Conservation (phyloP, 164 flowering plant species). For the Tinospora cordifolia region DNA sequence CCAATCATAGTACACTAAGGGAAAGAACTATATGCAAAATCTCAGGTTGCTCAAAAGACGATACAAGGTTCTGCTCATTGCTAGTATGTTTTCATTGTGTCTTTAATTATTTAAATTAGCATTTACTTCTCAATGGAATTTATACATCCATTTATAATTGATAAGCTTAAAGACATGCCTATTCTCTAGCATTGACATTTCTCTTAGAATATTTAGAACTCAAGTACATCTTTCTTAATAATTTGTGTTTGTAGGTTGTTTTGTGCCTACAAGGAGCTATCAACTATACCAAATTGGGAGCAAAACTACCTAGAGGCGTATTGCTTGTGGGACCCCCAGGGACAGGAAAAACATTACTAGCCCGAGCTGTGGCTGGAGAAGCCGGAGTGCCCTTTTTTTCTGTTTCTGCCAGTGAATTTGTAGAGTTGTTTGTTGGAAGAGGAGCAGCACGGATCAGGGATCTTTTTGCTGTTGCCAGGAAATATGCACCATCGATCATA, state of each 20-base stretch:
- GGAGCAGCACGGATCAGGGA: conserved; percentile 98
- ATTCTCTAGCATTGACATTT: neutral
- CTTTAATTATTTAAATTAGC: neutral
- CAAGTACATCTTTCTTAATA: neutral
- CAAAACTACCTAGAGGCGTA: conserved; percentile 91
- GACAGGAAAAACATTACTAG: conserved; percentile 94
- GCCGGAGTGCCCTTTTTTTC: conserved; percentile 96
- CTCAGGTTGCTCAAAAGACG: too few relatives aligned
- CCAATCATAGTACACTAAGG: neutral
- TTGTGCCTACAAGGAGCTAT: conserved; percentile 81
- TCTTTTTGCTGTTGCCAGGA: conserved; percentile 76
- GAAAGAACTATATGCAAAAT: neutral
- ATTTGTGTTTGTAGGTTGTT: conserved; percentile 49
- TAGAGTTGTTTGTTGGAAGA: conserved; percentile 96
- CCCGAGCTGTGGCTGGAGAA: conserved; percentile 99
- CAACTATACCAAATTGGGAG: conserved; percentile 77
- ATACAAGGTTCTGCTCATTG: too few relatives aligned
- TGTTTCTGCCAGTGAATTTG: conserved; percentile 98
- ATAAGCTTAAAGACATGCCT: neutral
- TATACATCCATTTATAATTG: neutral
- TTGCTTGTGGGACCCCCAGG: conserved; percentile 95
- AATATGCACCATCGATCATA: conserved; percentile 83
- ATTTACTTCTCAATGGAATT: neutral
- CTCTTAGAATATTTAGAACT: neutral
- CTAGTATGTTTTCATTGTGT: too few relatives aligned